These are phyloP conservation scores for Terana coerulea DNA, from an alignment of 768 basidiomycete genomes.

Conservation along the genomic window DNA sequence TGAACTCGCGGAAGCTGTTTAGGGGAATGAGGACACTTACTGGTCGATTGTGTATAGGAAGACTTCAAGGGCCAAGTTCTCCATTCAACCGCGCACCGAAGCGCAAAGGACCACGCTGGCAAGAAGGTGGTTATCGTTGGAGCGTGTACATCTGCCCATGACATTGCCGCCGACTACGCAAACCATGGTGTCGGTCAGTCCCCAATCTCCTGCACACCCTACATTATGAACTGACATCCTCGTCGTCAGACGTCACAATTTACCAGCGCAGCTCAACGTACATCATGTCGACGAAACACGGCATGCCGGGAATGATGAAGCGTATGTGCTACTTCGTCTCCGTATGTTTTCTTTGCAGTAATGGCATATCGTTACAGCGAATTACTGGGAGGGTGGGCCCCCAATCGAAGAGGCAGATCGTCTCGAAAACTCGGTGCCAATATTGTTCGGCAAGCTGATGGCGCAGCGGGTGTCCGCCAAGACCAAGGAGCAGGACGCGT, in stretches of 20 bases:
- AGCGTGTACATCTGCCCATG: constrained; percentile 57
- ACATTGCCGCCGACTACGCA: constrained; percentile 45
- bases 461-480: constrained; percentile 26
- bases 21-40: no score
- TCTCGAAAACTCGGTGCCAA: constrained; percentile 47
- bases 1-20: not conserved
- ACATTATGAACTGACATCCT: no score
- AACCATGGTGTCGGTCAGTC: constrained; percentile 44
- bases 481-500: constrained; percentile 31
- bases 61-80: constrained; percentile 58
- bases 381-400: constrained; percentile 43
- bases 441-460: constrained; percentile 25
- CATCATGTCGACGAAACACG: constrained; percentile 37
- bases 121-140: constrained; percentile 74
- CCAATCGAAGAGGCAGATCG: constrained; percentile 53
- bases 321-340: constrained; percentile 21
- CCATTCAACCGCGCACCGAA: constrained; percentile 56
- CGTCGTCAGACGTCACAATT: no score
- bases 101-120: constrained; percentile 52
- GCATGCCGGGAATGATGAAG: constrained; percentile 28
- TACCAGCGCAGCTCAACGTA: constrained; percentile 30
- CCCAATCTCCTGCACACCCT: no score
- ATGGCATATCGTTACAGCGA: constrained; percentile 20
- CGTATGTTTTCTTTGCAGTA: not conserved
- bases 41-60: constrained; percentile 31